These are phyloP conservation scores for Arxiozyma telluris DNA, from an alignment of 1,139 yeast genomes.

Conservation along the genomic window DNA sequence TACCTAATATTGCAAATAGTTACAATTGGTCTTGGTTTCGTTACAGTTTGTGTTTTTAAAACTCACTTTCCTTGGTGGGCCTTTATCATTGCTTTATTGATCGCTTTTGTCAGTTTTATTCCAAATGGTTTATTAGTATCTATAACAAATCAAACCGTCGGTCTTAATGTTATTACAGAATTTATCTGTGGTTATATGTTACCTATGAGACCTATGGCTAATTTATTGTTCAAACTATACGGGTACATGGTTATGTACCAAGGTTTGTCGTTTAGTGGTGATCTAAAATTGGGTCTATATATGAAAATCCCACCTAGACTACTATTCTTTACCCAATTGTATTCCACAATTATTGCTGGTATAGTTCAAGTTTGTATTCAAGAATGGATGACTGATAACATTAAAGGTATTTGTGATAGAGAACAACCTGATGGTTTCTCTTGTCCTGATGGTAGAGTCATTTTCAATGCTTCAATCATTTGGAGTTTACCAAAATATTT, in stretches of 20 bases:
- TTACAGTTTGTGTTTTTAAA: constrained; percentile 27
- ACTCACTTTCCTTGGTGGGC: constrained; percentile 36
- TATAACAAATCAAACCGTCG: constrained; percentile 36
- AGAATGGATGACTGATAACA: constrained; percentile 27
- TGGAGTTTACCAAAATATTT: constrained; percentile 43
- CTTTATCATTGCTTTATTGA: constrained; percentile 30
- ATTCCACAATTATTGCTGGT: constrained; percentile 36
- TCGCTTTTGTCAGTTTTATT: constrained; percentile 32
- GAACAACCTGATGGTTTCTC: constrained; percentile 34
- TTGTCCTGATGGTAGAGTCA: constrained; percentile 35
- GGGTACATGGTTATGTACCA: constrained; percentile 46
- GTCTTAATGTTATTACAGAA: constrained; percentile 35
- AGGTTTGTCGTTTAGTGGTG: constrained; percentile 46
- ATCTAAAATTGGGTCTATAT: constrained; percentile 48
- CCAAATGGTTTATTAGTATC: constrained; percentile 36
- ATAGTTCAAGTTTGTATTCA: constrained; percentile 36
- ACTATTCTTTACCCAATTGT: constrained; percentile 40
- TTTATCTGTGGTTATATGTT: constrained; percentile 33
- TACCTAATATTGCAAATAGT: constrained; percentile 30
- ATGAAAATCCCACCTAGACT: constrained; percentile 43
- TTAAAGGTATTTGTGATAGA: constrained; percentile 38
- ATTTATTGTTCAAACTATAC: constrained; percentile 32
- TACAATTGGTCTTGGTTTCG: constrained; percentile 32
- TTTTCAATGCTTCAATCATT: constrained; percentile 40
- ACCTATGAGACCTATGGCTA: constrained; percentile 34